Evolutionary conservation across 2,329 filamentous ascomycete genomes (phyloP), one percentile per base, ranked within the genome.

Genomic region (Ascomycota sp.): DNA sequence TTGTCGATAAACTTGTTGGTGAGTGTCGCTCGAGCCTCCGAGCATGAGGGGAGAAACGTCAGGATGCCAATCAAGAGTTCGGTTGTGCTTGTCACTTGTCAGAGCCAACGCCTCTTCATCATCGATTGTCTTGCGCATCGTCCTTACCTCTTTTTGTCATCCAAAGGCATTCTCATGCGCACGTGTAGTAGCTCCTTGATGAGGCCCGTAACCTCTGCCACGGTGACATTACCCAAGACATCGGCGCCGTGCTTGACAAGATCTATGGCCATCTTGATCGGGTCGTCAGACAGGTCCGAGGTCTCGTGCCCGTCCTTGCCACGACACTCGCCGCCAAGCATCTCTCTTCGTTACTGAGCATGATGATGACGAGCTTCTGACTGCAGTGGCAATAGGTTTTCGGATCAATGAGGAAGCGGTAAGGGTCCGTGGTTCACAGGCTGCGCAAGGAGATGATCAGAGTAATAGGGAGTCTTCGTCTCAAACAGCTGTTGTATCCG

Each of bases 71-170:
- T 57, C 28, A 56, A 38, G 12, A 51, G 36, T 34, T 57, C 53
- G 17, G 53, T 55, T 7, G 50, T 53, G 15, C 53, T 56, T 25
- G 23, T 25, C 9, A 27, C 20, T 8, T 23, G 22, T 23, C 22
- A 8, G 22, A 23, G 22, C 22, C 22, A 9, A 8, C 22, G 8
- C 22, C 22, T 23, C 22, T 5, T 23, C 2, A 3, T 10, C 4
- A 31, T 48, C 34, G 46, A 21, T 2, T 1, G 10, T 8, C 6
- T 31, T 25, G 1, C 10, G 5, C 0, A n/a, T 9, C 7, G 2
- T 8, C 21, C 42, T 43, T 39, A 54, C 50, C 48, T 46, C 28
- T 54, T 59, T 43, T 65, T 72, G 41, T 78, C 73, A 40, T 78
- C 56, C 11, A 68, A 48, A 7, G 59, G 58, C 25, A 65, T 52